These are phyloP conservation scores for Aspergillus sparsus DNA, from an alignment of 495 filamentous ascomycete genomes.

Conservation along the genomic window DNA sequence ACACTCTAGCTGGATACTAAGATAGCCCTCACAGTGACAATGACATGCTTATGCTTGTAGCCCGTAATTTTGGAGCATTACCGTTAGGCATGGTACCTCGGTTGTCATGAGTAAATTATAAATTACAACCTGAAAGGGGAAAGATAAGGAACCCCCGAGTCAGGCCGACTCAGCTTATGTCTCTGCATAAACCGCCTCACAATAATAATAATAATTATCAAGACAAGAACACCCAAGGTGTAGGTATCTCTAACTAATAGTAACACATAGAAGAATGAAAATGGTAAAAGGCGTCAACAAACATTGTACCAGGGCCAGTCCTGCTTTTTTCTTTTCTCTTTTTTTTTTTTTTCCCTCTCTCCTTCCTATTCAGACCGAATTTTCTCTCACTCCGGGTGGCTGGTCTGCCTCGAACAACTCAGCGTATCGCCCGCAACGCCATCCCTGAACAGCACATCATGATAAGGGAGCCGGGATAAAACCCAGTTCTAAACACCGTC, in stretches of 20 bases:
- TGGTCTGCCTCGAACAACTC: background rate
- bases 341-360: background rate
- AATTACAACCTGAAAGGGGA: background rate
- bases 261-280: constrained; percentile 4
- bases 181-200: background rate
- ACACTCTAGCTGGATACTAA: too few species aligned
- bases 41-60: too few species aligned
- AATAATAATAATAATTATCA: background rate
- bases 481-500: background rate
- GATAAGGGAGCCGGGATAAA: background rate
- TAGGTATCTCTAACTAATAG: background rate
- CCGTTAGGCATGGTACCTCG: too few species aligned
- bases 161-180: background rate
- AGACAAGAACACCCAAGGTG: background rate
- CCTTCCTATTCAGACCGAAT: background rate
- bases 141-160: background rate
- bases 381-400: background rate
- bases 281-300: background rate
- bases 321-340: background rate
- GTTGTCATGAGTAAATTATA: background rate
- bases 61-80: too few species aligned
- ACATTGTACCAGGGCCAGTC: background rate
- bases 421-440: constrained; percentile 1
- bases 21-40: too few species aligned
- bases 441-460: constrained; percentile 2